Percentiles rank a stretch among this genome's conserved stretches.
phyloP scores from a whole-genome alignment of 257 asterid genomes.

The Catharanthus roseus region DNA sequence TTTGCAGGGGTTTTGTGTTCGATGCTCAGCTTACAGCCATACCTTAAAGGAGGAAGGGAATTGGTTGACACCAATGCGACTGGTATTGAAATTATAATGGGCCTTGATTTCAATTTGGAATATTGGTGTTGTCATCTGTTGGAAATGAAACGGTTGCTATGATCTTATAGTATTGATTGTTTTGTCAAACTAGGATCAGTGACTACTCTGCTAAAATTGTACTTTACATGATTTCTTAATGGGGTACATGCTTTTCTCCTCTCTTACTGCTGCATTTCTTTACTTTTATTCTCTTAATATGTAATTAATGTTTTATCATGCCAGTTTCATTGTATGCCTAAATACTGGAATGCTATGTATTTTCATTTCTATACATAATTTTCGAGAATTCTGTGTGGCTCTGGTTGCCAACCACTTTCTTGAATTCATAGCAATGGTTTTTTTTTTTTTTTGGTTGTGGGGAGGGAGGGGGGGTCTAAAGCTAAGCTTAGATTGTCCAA shows the following conservation, averaged over 20 bases:
- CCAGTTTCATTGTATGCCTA: background rate
- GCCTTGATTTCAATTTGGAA: conserved; percentile 12
- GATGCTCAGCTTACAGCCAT: conserved; percentile 67
- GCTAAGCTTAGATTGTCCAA: background rate
- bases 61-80: conserved; percentile 12
- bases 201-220: background rate
- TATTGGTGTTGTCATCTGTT: background rate
- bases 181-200: background rate
- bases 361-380: background rate
- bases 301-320: background rate
- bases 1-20: conserved; percentile 70
- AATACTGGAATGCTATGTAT: background rate
- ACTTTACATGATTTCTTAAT: background rate
- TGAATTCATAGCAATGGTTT: background rate
- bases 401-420: background rate
- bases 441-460: too few relatives aligned
- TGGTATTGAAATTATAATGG: conserved; percentile 5
- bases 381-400: background rate
- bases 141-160: conserved; percentile 2
- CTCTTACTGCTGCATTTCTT: background rate
- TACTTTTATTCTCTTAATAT: background rate
- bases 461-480: too few relatives aligned
- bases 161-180: background rate
- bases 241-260: background rate
- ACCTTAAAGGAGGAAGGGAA: conserved; percentile 30